Conservation (phyloP, 345 rosid genomes). For the Orychophragmus violaceus region DNA sequence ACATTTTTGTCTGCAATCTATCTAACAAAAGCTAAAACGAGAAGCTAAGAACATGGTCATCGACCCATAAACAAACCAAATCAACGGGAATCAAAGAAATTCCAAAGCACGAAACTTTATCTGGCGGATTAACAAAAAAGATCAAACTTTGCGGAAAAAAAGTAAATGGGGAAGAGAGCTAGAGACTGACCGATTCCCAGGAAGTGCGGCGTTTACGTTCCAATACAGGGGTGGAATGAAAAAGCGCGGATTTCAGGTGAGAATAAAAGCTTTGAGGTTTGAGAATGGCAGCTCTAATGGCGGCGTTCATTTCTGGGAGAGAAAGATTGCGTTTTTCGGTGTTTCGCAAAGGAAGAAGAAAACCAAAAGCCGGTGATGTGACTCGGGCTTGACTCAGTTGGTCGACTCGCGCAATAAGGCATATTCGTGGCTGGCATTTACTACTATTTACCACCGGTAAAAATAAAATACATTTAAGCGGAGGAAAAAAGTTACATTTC, state of each 20-base stretch:
- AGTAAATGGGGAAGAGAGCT: background rate
- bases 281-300: conserved; percentile 38
- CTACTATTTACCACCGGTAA: too few species aligned
- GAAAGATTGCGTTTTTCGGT: conserved; percentile 9
- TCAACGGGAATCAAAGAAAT: background rate
- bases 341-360: background rate
- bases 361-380: conserved; percentile 15
- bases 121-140: background rate
- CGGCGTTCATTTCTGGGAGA: conserved; percentile 36
- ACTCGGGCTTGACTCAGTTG: conserved; percentile 31
- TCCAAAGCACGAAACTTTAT: conserved; percentile 9
- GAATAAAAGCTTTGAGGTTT: conserved; percentile 27
- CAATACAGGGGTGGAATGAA: conserved; percentile 62
- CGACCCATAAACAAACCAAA: background rate
- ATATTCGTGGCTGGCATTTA: background rate
- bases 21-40: background rate
- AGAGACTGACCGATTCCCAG: conserved; percentile 40
- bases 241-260: conserved; percentile 32
- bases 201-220: conserved; percentile 49
- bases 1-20: background rate
- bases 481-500: too few species aligned
- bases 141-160: background rate
- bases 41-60: background rate
- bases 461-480: too few species aligned
- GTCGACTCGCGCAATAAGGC: background rate